Percentiles rank a stretch among this genome's conserved stretches.
These are phyloP conservation scores for Nothomitra cinnamomea DNA, from an alignment of 2,329 filamentous ascomycete species.

Conservation along the genomic window DNA sequence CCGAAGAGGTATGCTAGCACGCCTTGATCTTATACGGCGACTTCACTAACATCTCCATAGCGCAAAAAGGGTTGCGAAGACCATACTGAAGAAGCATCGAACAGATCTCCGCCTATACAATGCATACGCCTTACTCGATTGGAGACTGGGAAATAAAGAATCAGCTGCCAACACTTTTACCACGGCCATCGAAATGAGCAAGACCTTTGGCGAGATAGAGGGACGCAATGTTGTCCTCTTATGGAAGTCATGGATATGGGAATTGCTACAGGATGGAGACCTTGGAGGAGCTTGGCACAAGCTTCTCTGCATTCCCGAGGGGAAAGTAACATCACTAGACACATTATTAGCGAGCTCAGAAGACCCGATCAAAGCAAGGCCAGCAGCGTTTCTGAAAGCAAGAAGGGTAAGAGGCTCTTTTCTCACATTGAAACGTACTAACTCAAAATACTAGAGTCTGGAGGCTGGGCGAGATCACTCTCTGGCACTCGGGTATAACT, in stretches of 20 bases:
- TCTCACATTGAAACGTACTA: constrained; percentile 25
- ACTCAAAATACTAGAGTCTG: constrained; percentile 36
- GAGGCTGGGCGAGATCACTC: constrained; percentile 36
- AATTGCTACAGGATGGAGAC: constrained; percentile 35
- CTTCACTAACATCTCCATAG: constrained; percentile 12
- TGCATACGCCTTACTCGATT: constrained; percentile 60
- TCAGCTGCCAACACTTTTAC: constrained; percentile 47
- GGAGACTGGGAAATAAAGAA: constrained; percentile 35
- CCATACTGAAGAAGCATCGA: constrained; percentile 50
- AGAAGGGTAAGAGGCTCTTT: constrained; percentile 20
- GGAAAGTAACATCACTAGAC: constrained; percentile 13
- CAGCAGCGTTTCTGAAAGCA: constrained; percentile 22
- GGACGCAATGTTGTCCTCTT: constrained; percentile 28
- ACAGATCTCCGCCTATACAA: constrained; percentile 56
- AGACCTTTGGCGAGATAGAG: constrained; percentile 21
- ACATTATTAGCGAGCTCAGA: constrained; percentile 10
- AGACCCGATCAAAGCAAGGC: constrained; percentile 6
- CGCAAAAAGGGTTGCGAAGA: constrained; percentile 55
- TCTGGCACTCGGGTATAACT: constrained; percentile 31
- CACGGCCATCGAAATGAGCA: constrained; percentile 45
- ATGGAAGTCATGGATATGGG: constrained; percentile 50
- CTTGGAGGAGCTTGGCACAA: constrained; percentile 20
- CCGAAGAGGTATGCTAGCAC: constrained; percentile 17
- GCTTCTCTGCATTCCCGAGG: constrained; percentile 24
- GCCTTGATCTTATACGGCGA: neutral